Base-by-base conservation (phyloP, 176 grass and related monocot species). In the Tillandsia fasciculata region DNA sequence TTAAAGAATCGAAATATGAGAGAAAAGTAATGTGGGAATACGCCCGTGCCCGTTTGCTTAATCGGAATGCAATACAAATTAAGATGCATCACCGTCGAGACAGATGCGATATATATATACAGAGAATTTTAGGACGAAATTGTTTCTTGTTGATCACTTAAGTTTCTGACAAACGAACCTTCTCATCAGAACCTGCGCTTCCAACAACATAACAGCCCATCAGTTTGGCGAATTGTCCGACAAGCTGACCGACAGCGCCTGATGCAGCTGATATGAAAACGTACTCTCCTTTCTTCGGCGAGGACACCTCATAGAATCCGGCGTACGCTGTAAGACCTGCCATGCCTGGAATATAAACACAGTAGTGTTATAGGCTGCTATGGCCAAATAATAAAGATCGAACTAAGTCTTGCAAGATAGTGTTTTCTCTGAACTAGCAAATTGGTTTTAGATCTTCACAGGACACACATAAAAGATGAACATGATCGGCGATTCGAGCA, bases 181-280 rank as follows among this genome's bases (percentile, higher is more conserved):
- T 96, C 57, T 96, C 87, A 12, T 49, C 10, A 2, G 79, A 80
- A 6, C 87, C 91, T 0, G 87, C 87, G 65, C 77, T 88, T 15
- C 91, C 91, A 23, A 96, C 91, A 2, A 88, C 91, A 69, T 49
- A 76, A 70, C 91, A 96, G 11, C 91, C 91, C 20, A 82, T 52
- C 11, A 96, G 77, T 52, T 85, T 79, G 28, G 82, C 84, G 77
- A 96, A 85, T 67, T 96, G 87, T 2, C 91, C 91, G 0, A 88
- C 91, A 4, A 91, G 79, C 80, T 96, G 91, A 0, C 91, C 87
- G 0, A 96, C 84, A 48, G 87, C 87, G 47, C 91, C 87, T 3
- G 84, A 70, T 0, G 91, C 91, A 6, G 87, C 84, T 0, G 91
- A 96, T 11, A 96, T 64, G 69, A 74, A 96, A 1, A 91, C 84